These are phyloP conservation scores for Xylaria longipes DNA, from an alignment of 495 filamentous ascomycete species.

Conservation along the genomic window DNA sequence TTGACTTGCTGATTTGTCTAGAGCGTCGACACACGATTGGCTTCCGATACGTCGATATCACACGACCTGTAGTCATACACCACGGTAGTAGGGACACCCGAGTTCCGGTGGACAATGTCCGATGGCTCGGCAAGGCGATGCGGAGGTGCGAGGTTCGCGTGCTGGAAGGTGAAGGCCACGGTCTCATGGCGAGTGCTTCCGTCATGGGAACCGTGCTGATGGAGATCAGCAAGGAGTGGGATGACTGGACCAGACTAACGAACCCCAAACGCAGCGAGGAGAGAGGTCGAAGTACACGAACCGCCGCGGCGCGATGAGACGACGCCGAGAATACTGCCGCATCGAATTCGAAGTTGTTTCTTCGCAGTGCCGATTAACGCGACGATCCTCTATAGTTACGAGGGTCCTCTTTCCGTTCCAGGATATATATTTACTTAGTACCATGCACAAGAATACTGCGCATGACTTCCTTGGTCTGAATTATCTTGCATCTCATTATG, in stretches of 20 bases:
- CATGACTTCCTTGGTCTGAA: not conserved
- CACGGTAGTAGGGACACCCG: constrained; percentile 91
- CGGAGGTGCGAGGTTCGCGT: constrained; percentile 88
- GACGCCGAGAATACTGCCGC: no score
- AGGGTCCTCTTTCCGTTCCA: not conserved
- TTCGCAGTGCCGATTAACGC: not conserved
- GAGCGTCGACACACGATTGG: constrained; percentile 92
- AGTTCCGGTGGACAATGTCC: constrained; percentile 93
- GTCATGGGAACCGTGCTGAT: constrained; percentile 94
- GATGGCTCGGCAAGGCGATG: constrained; percentile 95
- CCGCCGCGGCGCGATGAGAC: constrained; percentile 20
- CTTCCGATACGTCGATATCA: constrained; percentile 97
- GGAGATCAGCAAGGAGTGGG: constrained; percentile 94
- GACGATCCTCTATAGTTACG: not conserved
- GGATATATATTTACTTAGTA: not conserved
- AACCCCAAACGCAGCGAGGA: constrained; percentile 39
- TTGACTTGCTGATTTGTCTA: constrained; percentile 90
- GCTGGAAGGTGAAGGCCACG: constrained; percentile 91
- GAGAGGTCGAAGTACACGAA: constrained; percentile 37
- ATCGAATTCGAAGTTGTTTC: not conserved
- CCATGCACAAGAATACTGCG: not conserved
- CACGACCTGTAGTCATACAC: constrained; percentile 85
- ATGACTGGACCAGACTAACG: constrained; percentile 78
- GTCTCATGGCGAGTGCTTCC: constrained; percentile 89
- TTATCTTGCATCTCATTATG: not conserved